Conservation (phyloP, 495 filamentous ascomycete species). For the Tuber brumale region DNA sequence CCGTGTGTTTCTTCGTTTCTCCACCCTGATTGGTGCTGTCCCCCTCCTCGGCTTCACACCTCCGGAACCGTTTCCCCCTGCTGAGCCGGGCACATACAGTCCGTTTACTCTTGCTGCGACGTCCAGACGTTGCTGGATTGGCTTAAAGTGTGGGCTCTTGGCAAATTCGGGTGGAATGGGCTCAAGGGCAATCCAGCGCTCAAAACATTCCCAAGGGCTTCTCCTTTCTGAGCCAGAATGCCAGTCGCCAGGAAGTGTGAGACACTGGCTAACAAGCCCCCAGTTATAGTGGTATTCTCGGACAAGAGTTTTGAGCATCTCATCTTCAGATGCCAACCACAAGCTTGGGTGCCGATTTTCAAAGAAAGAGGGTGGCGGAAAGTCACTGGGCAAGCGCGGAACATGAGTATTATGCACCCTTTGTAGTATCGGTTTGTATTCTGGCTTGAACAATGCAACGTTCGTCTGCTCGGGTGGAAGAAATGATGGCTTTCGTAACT, state of each 20-base stretch:
- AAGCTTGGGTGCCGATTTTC: slow-evolving; percentile 78
- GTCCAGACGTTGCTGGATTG: slow-evolving; percentile 39
- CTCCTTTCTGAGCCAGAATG: slow-evolving; percentile 78
- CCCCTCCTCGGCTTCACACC: slow-evolving; percentile 35
- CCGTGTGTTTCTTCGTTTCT: slow-evolving; percentile 73
- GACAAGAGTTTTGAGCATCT: slow-evolving; percentile 74
- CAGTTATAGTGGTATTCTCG: slow-evolving; percentile 95
- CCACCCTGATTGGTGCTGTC: slow-evolving; percentile 54
- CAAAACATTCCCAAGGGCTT: slow-evolving; percentile 98
- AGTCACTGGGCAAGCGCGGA: slow-evolving; percentile 88
- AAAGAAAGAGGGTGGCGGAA: slow-evolving; percentile 84
- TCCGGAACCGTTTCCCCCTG: slow-evolving; percentile 23
- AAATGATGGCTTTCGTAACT: slow-evolving; percentile 44
- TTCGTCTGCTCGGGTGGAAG: slow-evolving; percentile 64
- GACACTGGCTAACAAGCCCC: slow-evolving; percentile 77
- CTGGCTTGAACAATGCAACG: slow-evolving; percentile 80
- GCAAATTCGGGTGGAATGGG: slow-evolving; percentile 83
- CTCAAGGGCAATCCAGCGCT: slow-evolving; percentile 87
- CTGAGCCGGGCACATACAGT: slow-evolving; percentile 18
- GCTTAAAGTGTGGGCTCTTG: slow-evolving; percentile 80
- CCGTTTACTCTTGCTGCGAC: slow-evolving; percentile 32
- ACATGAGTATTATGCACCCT: slow-evolving; percentile 86
- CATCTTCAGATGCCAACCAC: slow-evolving; percentile 84
- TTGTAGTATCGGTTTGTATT: slow-evolving; percentile 83
- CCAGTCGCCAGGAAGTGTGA: slow-evolving; percentile 66